Evolutionary conservation across 176 grass and related monocot genomes (phyloP).

Genomic region (Dendrocalamus sinicus): DNA sequence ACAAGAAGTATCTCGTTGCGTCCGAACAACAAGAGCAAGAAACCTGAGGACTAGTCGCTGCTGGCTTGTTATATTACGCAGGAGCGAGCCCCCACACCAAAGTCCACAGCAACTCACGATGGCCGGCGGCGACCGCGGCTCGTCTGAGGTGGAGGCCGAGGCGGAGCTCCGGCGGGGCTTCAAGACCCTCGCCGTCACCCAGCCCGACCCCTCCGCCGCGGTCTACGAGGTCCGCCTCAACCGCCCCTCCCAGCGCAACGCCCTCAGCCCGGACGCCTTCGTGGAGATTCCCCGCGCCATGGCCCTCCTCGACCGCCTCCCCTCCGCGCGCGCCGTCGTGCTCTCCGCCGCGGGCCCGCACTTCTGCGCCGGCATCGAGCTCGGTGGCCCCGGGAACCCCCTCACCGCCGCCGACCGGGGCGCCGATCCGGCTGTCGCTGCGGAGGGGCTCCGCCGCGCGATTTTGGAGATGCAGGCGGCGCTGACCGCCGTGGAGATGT

Average conservation of each 20-base stretch:
- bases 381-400: constrained; percentile 54
- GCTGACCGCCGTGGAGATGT: constrained; percentile 67
- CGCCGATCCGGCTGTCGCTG: constrained; percentile 47
- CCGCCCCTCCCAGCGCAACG: constrained; percentile 78
- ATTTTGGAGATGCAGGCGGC: constrained; percentile 67
- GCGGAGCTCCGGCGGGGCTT: constrained; percentile 68
- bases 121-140: constrained; percentile 45
- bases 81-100: background rate
- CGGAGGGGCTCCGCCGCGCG: constrained; percentile 58
- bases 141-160: constrained; percentile 57
- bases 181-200: constrained; percentile 63
- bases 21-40: background rate
- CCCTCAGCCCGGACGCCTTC: constrained; percentile 71
- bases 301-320: constrained; percentile 71
- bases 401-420: background rate
- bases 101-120: constrained; percentile 4
- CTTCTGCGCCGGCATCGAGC: constrained; percentile 83
- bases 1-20: background rate
- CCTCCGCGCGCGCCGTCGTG: constrained; percentile 65
- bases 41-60: background rate
- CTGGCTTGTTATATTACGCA: background rate
- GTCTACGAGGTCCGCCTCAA: constrained; percentile 80
- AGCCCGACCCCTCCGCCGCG: constrained; percentile 45
- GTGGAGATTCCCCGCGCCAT: constrained; percentile 79
- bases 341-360: constrained; percentile 63